Evolutionary conservation across 2,329 filamentous ascomycete species (phyloP).

Genomic region (Parastagonospora nodorum): DNA sequence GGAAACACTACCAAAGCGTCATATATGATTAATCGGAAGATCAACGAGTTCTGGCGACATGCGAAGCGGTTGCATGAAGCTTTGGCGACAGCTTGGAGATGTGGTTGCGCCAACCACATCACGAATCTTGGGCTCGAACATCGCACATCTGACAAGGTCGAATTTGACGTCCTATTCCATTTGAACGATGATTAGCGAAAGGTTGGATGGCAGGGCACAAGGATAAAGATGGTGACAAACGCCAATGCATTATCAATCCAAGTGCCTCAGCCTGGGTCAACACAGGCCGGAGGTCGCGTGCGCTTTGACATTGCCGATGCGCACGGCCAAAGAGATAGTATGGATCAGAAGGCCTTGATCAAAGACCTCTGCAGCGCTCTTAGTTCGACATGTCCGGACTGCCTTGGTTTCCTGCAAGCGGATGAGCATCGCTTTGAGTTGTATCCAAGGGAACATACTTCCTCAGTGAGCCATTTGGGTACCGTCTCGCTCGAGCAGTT

Average conservation of each 20-base stretch:
- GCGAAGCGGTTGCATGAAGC: slow-evolving; percentile 13
- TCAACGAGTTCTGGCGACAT: slow-evolving; percentile 14
- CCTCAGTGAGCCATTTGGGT: neutral
- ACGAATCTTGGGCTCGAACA: slow-evolving; percentile 12
- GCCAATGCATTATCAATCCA: neutral
- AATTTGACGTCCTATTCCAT: slow-evolving; percentile 15
- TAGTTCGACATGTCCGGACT: neutral
- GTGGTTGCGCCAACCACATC: slow-evolving; percentile 6
- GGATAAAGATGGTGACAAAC: slow-evolving; percentile 9
- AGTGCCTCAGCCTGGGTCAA: neutral
- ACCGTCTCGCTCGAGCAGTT: slow-evolving; percentile 5
- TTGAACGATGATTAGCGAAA: neutral
- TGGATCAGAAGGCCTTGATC: neutral
- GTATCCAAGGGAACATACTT: slow-evolving; percentile 1
- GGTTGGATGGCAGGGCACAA: slow-evolving; percentile 9
- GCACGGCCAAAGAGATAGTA: neutral
- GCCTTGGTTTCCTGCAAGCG: slow-evolving; percentile 16
- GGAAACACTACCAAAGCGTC: neutral
- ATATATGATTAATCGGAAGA: slow-evolving; percentile 5
- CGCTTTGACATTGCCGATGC: neutral
- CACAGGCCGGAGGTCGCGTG: neutral
- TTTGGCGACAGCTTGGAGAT: slow-evolving; percentile 11
- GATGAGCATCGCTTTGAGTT: slow-evolving; percentile 15
- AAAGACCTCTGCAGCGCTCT: slow-evolving; percentile 6
- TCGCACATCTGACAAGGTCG: slow-evolving; percentile 7